A percentile compares a stretch with the other conserved stretches of the same genome.
phyloP scores from a whole-genome alignment of 2,329 filamentous ascomycete species.

The Pyrenochaeta sp. region DNA sequence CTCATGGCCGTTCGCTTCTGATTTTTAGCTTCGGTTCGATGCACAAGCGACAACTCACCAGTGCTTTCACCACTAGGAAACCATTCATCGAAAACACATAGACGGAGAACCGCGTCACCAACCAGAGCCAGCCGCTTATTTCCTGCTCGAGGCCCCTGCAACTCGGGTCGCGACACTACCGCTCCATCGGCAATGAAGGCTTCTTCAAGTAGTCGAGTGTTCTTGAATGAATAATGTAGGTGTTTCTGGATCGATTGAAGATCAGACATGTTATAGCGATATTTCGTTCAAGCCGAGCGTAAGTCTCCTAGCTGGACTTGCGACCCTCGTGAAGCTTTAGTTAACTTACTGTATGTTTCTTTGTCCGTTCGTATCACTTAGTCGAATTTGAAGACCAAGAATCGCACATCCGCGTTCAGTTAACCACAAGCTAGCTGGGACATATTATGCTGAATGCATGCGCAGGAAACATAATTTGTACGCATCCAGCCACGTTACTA shows the following conservation, averaged over 20 bases:
- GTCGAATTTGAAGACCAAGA: no score
- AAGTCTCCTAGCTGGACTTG: no score
- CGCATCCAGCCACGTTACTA: no score
- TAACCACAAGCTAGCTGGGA: no score
- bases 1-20: not conserved
- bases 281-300: no score
- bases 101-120: conserved; percentile 9
- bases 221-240: not conserved
- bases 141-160: conserved; percentile 2
- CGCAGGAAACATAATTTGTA: no score
- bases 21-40: not conserved
- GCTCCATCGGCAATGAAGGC: conserved; percentile 13
- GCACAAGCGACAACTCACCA: conserved; percentile 3
- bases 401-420: no score
- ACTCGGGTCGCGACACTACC: not conserved
- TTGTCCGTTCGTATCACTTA: no score
- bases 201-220: conserved; percentile 5
- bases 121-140: conserved; percentile 16
- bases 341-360: no score
- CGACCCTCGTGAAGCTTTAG: no score
- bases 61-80: conserved; percentile 1
- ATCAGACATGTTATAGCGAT: not conserved
- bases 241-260: not conserved
- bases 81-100: conserved; percentile 10
- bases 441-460: no score